These are phyloP conservation scores for Symbiodinium natans DNA, from an alignment of 73 alveolate species.

Conservation along the genomic window DNA sequence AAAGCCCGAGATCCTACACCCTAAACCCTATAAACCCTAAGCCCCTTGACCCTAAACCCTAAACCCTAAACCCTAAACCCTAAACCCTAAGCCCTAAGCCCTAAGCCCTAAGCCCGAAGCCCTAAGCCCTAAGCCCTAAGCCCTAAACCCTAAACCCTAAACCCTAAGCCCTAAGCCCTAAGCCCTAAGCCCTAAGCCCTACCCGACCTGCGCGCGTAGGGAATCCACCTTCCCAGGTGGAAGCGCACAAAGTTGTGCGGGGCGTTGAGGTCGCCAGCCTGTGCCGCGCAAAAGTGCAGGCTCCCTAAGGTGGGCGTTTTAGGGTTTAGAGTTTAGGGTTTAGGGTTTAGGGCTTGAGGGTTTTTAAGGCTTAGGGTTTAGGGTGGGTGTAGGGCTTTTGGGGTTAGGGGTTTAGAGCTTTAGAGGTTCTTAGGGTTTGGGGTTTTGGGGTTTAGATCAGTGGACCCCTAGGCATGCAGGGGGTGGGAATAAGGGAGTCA, in stretches of 20 bases:
- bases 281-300: too few relatives aligned
- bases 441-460: not conserved
- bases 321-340: too few relatives aligned
- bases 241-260: conserved; percentile 92
- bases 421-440: not conserved
- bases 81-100: not conserved
- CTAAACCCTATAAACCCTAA: too few relatives aligned
- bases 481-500: too few relatives aligned
- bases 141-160: not conserved
- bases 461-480: too few relatives aligned
- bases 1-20: too few relatives aligned
- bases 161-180: not conserved
- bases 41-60: too few relatives aligned
- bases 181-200: not conserved
- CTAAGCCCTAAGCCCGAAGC: not conserved
- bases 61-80: not conserved
- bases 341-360: too few relatives aligned
- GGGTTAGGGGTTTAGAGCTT: not conserved
- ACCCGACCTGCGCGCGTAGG: not conserved
- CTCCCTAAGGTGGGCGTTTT: too few relatives aligned
- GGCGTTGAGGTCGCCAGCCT: conserved; percentile 89
- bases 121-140: not conserved
- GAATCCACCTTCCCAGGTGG: conserved; percentile 46
- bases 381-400: not conserved
- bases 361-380: too few relatives aligned